phyloP scores from a whole-genome alignment of 441 rosid genomes.

The Pelargonium australe region DNA sequence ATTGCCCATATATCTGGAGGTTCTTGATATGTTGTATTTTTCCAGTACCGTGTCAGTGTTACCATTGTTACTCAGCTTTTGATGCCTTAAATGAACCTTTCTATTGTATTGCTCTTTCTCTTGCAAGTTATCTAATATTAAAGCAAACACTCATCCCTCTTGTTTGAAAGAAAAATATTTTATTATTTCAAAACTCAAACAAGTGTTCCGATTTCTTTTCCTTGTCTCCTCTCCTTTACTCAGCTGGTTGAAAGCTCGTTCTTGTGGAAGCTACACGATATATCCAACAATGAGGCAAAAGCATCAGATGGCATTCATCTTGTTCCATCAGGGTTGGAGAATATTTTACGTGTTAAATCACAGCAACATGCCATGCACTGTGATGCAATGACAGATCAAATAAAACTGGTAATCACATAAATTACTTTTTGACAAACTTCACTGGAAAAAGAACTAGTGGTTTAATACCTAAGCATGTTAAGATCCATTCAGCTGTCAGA shows the following conservation, averaged over 20 bases:
- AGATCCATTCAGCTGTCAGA: constrained; percentile 75
- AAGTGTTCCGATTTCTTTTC: constrained; percentile 17
- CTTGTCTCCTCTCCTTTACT: constrained; percentile 13
- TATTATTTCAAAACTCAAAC: constrained; percentile 13
- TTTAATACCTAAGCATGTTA: constrained; percentile 38
- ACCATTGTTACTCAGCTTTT: not conserved
- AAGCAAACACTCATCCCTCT: constrained; percentile 1
- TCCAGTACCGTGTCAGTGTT: not conserved
- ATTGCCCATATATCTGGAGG: not conserved
- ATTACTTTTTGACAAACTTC: constrained; percentile 15
- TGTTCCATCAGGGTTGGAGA: constrained; percentile 54
- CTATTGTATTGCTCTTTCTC: not conserved
- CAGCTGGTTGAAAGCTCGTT: constrained; percentile 75
- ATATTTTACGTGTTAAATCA: constrained; percentile 40
- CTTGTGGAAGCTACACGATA: constrained; percentile 67
- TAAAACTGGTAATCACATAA: constrained; percentile 57
- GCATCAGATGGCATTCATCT: constrained; percentile 51
- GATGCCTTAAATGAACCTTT: constrained; percentile 3
- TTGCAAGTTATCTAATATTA: constrained; percentile 6
- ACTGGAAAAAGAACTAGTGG: constrained; percentile 17
- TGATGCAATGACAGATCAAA: constrained; percentile 60
- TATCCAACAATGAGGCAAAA: constrained; percentile 48
- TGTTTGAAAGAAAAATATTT: constrained; percentile 13
- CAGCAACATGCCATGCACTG: constrained; percentile 82
- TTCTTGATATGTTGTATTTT: not conserved